Evolutionary conservation across 2,329 filamentous ascomycete genomes (phyloP).

Genomic region (Paracorniculantispora psalliotae): DNA sequence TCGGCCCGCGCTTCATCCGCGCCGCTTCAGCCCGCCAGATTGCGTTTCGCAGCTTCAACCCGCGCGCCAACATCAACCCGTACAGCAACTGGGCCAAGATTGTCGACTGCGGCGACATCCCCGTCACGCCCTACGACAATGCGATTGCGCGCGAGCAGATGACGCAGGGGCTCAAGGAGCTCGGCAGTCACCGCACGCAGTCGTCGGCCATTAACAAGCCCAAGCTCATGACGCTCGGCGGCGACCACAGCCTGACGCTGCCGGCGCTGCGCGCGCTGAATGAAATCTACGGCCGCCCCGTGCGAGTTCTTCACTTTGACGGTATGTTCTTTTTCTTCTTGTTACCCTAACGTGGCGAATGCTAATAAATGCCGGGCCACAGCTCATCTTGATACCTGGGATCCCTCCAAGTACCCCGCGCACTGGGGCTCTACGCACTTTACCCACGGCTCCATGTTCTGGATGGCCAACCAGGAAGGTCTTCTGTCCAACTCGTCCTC

Average conservation of each 20-base stretch:
- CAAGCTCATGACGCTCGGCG: conserved; percentile 64
- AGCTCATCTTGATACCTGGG: conserved; percentile 78
- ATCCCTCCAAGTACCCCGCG: conserved; percentile 72
- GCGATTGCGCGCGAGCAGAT: conserved; percentile 75
- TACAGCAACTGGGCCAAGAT: conserved; percentile 78
- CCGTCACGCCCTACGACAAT: conserved; percentile 83
- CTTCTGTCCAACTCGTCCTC: conserved; percentile 59
- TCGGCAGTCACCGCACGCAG: conserved; percentile 43
- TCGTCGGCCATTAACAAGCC: conserved; percentile 35
- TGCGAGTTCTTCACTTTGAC: conserved; percentile 73
- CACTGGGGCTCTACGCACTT: conserved; percentile 64
- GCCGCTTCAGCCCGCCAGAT: conserved; percentile 78
- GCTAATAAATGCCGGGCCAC: not conserved
- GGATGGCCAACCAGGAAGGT: conserved; percentile 77
- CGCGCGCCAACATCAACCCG: conserved; percentile 76
- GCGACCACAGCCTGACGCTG: conserved; percentile 67
- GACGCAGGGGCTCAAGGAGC: conserved; percentile 71
- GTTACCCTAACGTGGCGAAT: not conserved
- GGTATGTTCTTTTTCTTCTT: conserved; percentile 21
- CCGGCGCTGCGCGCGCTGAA: conserved; percentile 64
- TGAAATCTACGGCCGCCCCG: conserved; percentile 54
- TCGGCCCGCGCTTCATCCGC: conserved; percentile 83
- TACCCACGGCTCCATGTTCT: conserved; percentile 90
- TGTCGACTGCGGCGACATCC: conserved; percentile 87
- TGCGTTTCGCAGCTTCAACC: conserved; percentile 72